phyloP scores from a whole-genome alignment of 257 asterid genomes.

The Capsicum pubescens region DNA sequence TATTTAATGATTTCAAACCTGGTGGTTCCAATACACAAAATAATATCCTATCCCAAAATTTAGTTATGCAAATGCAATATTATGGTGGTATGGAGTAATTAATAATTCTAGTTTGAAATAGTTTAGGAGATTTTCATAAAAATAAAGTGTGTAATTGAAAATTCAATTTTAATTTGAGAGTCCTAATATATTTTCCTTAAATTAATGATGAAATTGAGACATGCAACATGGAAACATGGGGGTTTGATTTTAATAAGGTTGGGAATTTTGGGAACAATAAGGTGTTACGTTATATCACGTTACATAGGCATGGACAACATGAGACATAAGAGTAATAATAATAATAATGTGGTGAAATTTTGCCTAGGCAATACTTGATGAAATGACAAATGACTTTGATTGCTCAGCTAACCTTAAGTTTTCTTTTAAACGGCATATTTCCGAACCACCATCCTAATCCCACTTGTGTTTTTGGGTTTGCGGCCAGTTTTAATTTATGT shows the following conservation, averaged over 20 bases:
- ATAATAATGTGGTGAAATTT: neutral
- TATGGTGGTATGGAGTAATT: neutral
- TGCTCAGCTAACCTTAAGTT: neutral
- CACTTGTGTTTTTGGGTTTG: neutral
- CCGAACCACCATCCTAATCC: slow-evolving; percentile 6
- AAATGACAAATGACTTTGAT: slow-evolving; percentile 24
- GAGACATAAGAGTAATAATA: neutral
- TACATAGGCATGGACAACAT: slow-evolving; percentile 1
- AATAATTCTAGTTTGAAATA: neutral
- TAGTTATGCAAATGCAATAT: neutral
- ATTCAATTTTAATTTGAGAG: too few relatives aligned
- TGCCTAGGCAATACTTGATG: neutral
- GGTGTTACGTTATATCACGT: neutral
- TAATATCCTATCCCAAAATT: too few relatives aligned
- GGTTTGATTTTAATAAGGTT: neutral
- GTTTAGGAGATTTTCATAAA: neutral
- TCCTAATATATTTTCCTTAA: neutral
- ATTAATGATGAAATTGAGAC: slow-evolving; percentile 20
- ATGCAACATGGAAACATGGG: neutral
- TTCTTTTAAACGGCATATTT: neutral
- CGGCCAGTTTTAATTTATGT: neutral
- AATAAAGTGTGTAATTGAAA: too few relatives aligned
- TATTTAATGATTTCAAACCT: too few relatives aligned
- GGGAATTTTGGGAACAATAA: neutral
- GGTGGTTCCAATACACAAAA: too few relatives aligned